Conservation (phyloP, 371 early-diverging fungal genomes). For the Lichtheimia corymbifera region DNA sequence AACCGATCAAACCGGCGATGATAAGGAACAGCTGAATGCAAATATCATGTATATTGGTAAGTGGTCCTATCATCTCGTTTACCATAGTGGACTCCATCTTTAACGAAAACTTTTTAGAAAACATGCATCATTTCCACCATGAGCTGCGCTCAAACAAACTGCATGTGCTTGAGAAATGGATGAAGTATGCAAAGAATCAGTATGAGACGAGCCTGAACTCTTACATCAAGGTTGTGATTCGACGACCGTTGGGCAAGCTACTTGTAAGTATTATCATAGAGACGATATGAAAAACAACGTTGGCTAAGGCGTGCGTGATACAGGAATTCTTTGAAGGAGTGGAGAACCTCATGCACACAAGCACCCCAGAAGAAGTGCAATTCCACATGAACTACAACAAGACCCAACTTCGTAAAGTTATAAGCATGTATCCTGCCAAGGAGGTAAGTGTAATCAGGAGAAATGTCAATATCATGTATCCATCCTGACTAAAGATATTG, state of each 20-base stretch:
- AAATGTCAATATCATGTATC: no score
- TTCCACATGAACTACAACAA: conserved; percentile 88
- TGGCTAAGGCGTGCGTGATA: background rate
- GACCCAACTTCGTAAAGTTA: conserved; percentile 80
- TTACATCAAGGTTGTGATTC: conserved; percentile 85
- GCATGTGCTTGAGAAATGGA: conserved; percentile 69
- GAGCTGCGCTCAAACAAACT: conserved; percentile 74
- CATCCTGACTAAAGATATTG: no score
- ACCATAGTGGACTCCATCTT: no score
- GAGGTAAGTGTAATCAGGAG: conserved; percentile 51
- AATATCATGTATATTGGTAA: conserved; percentile 84
- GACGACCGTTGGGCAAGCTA: conserved; percentile 85
- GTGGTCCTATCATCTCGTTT: conserved; percentile 5
- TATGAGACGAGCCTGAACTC: conserved; percentile 83
- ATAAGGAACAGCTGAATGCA: conserved; percentile 91
- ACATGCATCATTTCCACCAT: conserved; percentile 89
- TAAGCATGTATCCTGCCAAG: conserved; percentile 81
- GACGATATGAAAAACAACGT: background rate
- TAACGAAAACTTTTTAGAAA: conserved; percentile 58
- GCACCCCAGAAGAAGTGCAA: conserved; percentile 81
- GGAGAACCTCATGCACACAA: conserved; percentile 75
- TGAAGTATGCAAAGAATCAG: conserved; percentile 81
- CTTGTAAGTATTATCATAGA: conserved; percentile 47
- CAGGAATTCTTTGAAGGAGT: conserved; percentile 96
- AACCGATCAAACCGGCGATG: conserved; percentile 75